These are phyloP conservation scores for Aspergillus pseudoviridinutans DNA, from an alignment of 2,329 filamentous ascomycete species.

Conservation along the genomic window DNA sequence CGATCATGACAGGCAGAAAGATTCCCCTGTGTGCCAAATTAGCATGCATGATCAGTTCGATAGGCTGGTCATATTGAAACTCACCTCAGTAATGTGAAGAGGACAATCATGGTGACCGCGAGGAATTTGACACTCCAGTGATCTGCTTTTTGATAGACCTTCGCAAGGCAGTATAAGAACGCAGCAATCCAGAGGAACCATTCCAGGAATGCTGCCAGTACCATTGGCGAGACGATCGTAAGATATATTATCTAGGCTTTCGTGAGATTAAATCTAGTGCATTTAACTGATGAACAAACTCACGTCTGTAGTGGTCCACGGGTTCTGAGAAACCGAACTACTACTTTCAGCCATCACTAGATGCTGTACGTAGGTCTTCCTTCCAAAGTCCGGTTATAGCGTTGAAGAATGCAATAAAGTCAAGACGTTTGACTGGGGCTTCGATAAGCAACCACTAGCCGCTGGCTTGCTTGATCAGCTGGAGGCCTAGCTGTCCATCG, in stretches of 20 bases:
- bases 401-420: neutral
- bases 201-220: constrained; percentile 81
- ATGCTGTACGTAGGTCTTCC: neutral
- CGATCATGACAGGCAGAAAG: constrained; percentile 90
- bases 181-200: constrained; percentile 95
- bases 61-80: constrained; percentile 13
- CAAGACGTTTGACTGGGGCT: neutral
- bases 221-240: constrained; percentile 71
- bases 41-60: neutral
- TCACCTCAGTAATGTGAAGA: constrained; percentile 74
- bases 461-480: neutral
- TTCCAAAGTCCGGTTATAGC: neutral
- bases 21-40: constrained; percentile 55
- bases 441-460: neutral
- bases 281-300: constrained; percentile 9
- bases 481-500: neutral
- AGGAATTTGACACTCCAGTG: constrained; percentile 78
- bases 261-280: neutral
- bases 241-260: constrained; percentile 73
- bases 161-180: constrained; percentile 84
- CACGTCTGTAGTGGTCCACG: constrained; percentile 39
- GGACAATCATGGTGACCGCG: constrained; percentile 67
- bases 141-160: constrained; percentile 85
- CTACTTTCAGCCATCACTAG: constrained; percentile 7
- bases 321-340: constrained; percentile 13